A percentile compares a stretch with the other conserved stretches of the same genome.
These are phyloP conservation scores for Trametes pubescens DNA, from an alignment of 1,284 basidiomycete species.

Conservation along the genomic window DNA sequence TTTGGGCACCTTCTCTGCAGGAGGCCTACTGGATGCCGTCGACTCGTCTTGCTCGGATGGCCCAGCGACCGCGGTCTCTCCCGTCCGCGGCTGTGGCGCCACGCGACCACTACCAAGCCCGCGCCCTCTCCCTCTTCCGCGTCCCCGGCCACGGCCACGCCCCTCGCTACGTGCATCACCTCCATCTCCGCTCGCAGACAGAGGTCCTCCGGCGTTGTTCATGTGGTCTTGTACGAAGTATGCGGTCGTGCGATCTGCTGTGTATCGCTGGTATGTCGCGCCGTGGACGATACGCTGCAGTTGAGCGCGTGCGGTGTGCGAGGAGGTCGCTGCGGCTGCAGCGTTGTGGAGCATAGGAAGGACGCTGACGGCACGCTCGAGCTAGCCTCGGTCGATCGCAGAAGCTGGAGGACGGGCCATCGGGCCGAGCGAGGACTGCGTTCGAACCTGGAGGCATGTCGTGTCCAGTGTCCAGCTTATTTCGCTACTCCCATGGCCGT, in stretches of 20 bases:
- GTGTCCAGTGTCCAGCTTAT: no score
- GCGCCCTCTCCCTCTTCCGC: background rate
- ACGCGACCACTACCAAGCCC: background rate
- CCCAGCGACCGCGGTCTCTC: background rate
- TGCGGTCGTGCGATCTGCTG: background rate
- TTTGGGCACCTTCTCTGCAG: constrained; percentile 21
- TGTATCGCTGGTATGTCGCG: background rate
- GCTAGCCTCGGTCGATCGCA: background rate
- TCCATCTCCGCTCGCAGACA: background rate
- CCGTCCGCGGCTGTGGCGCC: background rate
- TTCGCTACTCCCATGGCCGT: no score
- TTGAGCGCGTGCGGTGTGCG: background rate
- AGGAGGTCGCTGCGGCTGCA: background rate
- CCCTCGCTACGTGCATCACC: background rate
- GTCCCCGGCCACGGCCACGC: background rate
- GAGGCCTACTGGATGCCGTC: background rate
- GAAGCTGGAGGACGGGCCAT: background rate
- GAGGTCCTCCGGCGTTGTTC: background rate
- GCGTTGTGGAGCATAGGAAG: background rate
- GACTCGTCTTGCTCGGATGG: background rate
- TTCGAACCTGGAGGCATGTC: background rate
- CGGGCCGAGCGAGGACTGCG: background rate
- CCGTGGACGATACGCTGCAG: background rate
- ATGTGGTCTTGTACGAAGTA: background rate
- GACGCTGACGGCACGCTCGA: background rate